These are phyloP conservation scores for Colletotrichum euphorbiae DNA, from an alignment of 2,329 filamentous ascomycete genomes.

Conservation along the genomic window DNA sequence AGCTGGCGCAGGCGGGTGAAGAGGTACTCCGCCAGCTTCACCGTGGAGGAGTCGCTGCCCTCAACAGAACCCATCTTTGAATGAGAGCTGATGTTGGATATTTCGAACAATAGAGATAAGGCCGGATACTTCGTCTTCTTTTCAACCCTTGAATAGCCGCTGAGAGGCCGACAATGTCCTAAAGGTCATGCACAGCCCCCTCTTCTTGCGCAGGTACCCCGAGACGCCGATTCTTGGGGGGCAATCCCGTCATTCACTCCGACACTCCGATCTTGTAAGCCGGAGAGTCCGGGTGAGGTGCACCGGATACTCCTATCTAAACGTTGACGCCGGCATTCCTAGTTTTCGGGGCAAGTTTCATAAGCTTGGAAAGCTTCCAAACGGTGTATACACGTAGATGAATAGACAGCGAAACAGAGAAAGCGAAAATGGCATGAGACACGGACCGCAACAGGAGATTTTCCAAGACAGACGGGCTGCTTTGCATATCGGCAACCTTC, in stretches of 20 bases:
- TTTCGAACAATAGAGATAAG: not conserved
- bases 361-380: not conserved
- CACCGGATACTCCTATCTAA: not conserved
- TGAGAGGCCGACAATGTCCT: not conserved
- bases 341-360: not conserved
- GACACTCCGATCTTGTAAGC: not conserved
- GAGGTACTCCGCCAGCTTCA: slow-evolving; percentile 69
- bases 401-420: slow-evolving; percentile 5
- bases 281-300: not conserved
- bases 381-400: not conserved
- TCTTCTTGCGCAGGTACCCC: slow-evolving; percentile 1
- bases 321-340: not conserved
- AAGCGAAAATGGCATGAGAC: not conserved
- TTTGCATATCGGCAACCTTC: slow-evolving; percentile 11
- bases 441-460: not conserved
- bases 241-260: not conserved
- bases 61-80: not conserved
- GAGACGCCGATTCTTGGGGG: slow-evolving; percentile 3
- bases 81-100: not conserved
- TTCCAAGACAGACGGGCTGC: not conserved
- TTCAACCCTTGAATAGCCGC: not conserved
- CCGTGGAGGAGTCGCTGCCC: not conserved
- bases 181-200: not conserved
- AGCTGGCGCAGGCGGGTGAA: slow-evolving; percentile 69
- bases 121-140: not conserved